These are phyloP conservation scores for Hansenula lynferdii DNA, from an alignment of 1,139 yeast genomes.

Conservation along the genomic window DNA sequence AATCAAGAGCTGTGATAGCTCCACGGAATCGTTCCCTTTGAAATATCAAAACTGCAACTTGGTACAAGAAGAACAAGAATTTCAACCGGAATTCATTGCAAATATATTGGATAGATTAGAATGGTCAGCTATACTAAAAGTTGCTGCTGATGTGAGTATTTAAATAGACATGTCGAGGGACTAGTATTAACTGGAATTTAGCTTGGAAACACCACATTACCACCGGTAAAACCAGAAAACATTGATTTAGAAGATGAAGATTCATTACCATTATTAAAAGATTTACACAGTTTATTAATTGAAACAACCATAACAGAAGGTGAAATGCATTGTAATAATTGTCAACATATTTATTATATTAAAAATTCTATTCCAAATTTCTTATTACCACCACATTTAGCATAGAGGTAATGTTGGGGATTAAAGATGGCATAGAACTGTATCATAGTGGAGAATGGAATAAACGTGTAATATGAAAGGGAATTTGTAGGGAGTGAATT, in stretches of 20 bases:
- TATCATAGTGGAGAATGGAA: not conserved
- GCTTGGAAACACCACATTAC: constrained; percentile 64
- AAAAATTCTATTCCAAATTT: constrained; percentile 94
- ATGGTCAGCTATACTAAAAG: constrained; percentile 79
- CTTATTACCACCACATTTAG: constrained; percentile 89
- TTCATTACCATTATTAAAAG: constrained; percentile 57
- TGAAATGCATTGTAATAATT: constrained; percentile 79
- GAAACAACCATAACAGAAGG: constrained; percentile 90
- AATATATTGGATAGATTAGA: constrained; percentile 80
- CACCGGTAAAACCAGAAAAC: constrained; percentile 59
- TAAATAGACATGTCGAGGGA: not conserved
- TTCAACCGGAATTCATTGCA: constrained; percentile 72
- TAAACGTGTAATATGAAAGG: no score
- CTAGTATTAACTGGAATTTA: constrained; percentile 9
- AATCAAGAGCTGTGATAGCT: constrained; percentile 70
- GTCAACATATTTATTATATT: constrained; percentile 84
- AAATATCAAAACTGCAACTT: constrained; percentile 67
- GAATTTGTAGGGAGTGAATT: no score
- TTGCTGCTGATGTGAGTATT: constrained; percentile 74
- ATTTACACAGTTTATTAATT: constrained; percentile 70
- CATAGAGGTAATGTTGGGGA: constrained; percentile 23
- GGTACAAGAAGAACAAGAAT: constrained; percentile 72
- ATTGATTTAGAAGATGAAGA: constrained; percentile 44
- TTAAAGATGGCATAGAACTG: no score
- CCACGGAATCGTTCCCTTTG: constrained; percentile 79